Evolutionary conservation across 2,329 filamentous ascomycete genomes (phyloP), one percentile per base, ranked within the genome.

Genomic region (Aspergillus persii): DNA sequence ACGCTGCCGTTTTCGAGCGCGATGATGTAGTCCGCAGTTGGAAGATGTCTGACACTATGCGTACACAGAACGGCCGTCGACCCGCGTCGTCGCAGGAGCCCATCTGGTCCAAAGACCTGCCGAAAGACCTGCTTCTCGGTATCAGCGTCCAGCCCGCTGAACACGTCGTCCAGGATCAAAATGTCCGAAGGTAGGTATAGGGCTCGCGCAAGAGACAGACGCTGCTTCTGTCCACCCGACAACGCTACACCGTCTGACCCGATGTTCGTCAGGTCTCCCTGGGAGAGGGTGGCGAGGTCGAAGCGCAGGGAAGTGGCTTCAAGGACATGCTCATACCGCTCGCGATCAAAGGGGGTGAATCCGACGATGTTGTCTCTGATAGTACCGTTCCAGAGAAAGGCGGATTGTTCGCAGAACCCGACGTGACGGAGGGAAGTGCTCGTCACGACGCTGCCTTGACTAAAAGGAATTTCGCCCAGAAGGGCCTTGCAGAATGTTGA

Each of bases 381-480:
- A 15, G 85, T 89, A 1, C 86, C 87, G 66, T 92, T 92, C 69
- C 92, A 89, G 46, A 93, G 89, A 90, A 89, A 93, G 0, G 90
- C 89, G 6, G 88, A 90, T 69, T 92, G 89, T 2, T 87, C 84
- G 50, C 54, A 59, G 47, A 55, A 61, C 18, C 51, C 57, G 23
- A 54, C 53, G 11, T 31, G 36, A 39, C 33, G 33, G 33, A 12
- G 12, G 8, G 11, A 29, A 11, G 11, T 9, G n/a, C 9, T 27
- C 39, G 36, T 15, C 8, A 11, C 7, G 4, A 56, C 15, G 4
- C n/a, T 44, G 30, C 93, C 93, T 12, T 39, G 4, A 1, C 91
- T 92, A 50, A 59, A 57, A 12, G 59, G 86, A 91, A 96, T 96
- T 64, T 97, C 92, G 31, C 93, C 93, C 1, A 92, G 92, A 48